Evolutionary conservation across 2,329 filamentous ascomycete species (phyloP).

Genomic region (Aspergillus sp.): DNA sequence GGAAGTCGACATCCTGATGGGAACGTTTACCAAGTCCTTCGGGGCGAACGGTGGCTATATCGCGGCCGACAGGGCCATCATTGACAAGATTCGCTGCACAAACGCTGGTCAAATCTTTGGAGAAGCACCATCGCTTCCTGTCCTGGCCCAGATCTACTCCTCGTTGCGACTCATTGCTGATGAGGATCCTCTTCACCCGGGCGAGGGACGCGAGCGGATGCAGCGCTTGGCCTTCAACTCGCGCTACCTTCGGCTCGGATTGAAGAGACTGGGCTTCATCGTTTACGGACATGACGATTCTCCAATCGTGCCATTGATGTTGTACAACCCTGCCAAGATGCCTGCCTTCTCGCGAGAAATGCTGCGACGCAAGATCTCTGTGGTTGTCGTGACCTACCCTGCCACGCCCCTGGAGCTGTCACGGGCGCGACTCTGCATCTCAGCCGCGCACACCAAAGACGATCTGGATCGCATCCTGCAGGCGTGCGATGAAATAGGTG

Average conservation of each 20-base stretch:
- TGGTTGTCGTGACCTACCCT: conserved; percentile 93
- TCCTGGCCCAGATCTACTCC: conserved; percentile 83
- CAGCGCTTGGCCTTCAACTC: conserved; percentile 96
- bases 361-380: conserved; percentile 91
- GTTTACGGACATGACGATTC: conserved; percentile 95
- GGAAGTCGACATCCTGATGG: conserved; percentile 92
- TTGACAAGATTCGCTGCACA: conserved; percentile 79
- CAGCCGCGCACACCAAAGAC: conserved; percentile 92
- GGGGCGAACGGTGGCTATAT: conserved; percentile 95
- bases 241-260: conserved; percentile 85
- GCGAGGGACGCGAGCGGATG: conserved; percentile 87
- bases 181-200: conserved; percentile 67
- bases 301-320: conserved; percentile 85
- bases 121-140: conserved; percentile 80
- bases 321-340: conserved; percentile 96
- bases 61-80: conserved; percentile 81
- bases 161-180: conserved; percentile 83
- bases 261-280: conserved; percentile 92
- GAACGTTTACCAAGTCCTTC: conserved; percentile 94
- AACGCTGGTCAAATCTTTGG: conserved; percentile 83
- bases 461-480: conserved; percentile 83
- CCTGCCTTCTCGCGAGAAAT: conserved; percentile 96
- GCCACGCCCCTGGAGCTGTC: conserved; percentile 91
- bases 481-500: conserved; percentile 89
- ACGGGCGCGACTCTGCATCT: conserved; percentile 88